Evolutionary conservation across 495 filamentous ascomycete species (phyloP), one percentile per base, ranked within the genome.

Genomic region (Penicillium riverlandense): DNA sequence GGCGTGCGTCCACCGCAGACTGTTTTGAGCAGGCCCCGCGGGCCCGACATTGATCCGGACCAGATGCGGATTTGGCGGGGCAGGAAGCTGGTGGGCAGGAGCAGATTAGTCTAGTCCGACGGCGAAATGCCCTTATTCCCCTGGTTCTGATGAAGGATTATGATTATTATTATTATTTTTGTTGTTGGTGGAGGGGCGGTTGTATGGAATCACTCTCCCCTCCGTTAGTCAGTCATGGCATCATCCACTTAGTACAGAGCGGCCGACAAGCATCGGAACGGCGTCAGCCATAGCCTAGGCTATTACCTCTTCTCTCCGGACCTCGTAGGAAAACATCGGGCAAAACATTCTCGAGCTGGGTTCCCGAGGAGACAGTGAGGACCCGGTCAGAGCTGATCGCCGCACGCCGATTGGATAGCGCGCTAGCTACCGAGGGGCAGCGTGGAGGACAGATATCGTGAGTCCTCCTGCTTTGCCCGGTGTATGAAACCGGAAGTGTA

Each of bases 401-500:
- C 7, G 39, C 11, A 34, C 38, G 47, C 53, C 57, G 16, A 70
- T 70, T 70, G 67, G 67, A 22, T 44, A 48, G 45, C 29, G 48
- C 49, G 59, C 58, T 45, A 65, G 58, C 48, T 62, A 55, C 53
- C 57, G 65, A 65, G 62, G 59, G 56, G 54, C 43, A 49, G 40
- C 15, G 35, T 12, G 38, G 44, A 28, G 5, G 14, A 40, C 42
- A 62, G 59, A 70, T 68, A 70, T 67, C 63, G 65, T 70, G 59
- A 55, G 27, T 55, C 62, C 69, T 61, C 69, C 69, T 72, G 69
- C 58, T 69, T 71, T 69, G 58, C 66, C 69, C 69, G 69, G 69
- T 71, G 66, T 70, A 66, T 70, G 67, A 71, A 71, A 72, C 64
- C 66, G 66, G 69, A 70, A 69, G 69, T 54, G 58, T 34, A 10